Evolutionary conservation across 768 basidiomycete species (phyloP), one percentile per base, ranked within the genome.

Genomic region (Steccherinum ochraceum): DNA sequence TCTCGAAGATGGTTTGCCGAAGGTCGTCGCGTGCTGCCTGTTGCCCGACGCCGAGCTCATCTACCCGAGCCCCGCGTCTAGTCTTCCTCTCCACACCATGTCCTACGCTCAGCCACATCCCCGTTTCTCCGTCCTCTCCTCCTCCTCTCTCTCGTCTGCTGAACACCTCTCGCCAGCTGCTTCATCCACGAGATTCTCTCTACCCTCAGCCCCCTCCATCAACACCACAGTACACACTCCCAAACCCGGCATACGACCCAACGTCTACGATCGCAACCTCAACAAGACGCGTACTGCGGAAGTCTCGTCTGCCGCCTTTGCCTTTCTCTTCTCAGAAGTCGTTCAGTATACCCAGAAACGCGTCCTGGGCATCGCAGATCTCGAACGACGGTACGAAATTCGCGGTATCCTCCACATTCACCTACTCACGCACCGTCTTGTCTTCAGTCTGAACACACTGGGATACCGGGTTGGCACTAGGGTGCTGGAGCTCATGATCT

Each of bases 301-400:
- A 64, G 90, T 95, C 47, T 87, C 89, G 13, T 74, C 83, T 3
- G 77, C 85, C 2, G 87, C 93, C 0, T 93, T 91, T 64, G 67
- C 87, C 0, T 98, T 96, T 64, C 75, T 98, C 51, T 93, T 97
- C 68, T 88, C 89, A 3, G 94, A 98, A 69, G 75, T 93, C 12
- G 86, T 99, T 1, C 87, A 93, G 66, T 98, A 98, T 69, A 95
- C 92, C 1, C 96, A 98, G 71, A 93, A 91, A 62, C 81, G 93
- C 48, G 95, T 97, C 47, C 82, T 80, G 59, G 95, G 94, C 5
- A 93, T 99, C 56, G 88, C 90, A 65, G 96, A 98, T 67, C 76
- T 99, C 54, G 96, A 99, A 69, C 80, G 88, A 59, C 84, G 90
- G 94, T 93, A 48, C 51, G 79, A 64, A 25, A 19, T 20, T 16